These are phyloP conservation scores for Filobasidium uniguttulatum DNA, from an alignment of 1,284 basidiomycete genomes.

Conservation along the genomic window DNA sequence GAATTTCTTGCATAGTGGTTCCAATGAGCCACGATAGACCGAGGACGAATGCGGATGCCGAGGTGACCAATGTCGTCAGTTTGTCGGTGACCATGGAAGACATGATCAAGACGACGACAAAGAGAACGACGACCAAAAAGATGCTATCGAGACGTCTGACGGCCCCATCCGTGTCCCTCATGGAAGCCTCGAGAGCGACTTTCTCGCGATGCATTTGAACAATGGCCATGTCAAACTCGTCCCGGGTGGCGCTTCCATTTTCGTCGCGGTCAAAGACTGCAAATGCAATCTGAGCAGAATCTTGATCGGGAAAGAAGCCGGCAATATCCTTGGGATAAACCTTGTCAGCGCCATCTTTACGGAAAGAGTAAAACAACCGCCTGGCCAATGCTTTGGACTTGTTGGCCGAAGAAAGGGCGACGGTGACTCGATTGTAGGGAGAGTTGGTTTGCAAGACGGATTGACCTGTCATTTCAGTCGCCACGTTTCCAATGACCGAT, in stretches of 20 bases:
- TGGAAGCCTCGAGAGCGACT: constrained; percentile 66
- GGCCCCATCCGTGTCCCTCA: constrained; percentile 82
- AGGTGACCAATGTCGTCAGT: constrained; percentile 43
- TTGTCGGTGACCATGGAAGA: constrained; percentile 52
- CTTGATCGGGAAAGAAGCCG: constrained; percentile 52
- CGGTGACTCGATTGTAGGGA: constrained; percentile 65
- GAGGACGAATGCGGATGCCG: constrained; percentile 66
- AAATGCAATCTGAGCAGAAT: constrained; percentile 54
- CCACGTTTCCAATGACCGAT: constrained; percentile 59
- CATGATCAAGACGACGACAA: constrained; percentile 58
- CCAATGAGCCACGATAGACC: constrained; percentile 81
- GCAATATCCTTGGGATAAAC: constrained; percentile 59
- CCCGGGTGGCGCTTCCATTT: constrained; percentile 63
- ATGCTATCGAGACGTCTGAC: constrained; percentile 55
- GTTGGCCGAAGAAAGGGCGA: constrained; percentile 61
- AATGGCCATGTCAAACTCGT: constrained; percentile 63
- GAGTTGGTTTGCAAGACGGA: constrained; percentile 78
- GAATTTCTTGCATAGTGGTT: constrained; percentile 41
- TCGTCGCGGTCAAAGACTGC: constrained; percentile 68
- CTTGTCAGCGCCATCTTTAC: constrained; percentile 47
- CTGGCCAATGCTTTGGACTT: constrained; percentile 73
- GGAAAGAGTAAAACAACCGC: constrained; percentile 76
- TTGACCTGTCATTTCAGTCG: constrained; percentile 42
- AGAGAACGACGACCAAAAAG: constrained; percentile 41
- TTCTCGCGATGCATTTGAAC: constrained; percentile 76